These are phyloP conservation scores for Mycena epipterygia DNA, from an alignment of 768 basidiomycete species.

Conservation along the genomic window DNA sequence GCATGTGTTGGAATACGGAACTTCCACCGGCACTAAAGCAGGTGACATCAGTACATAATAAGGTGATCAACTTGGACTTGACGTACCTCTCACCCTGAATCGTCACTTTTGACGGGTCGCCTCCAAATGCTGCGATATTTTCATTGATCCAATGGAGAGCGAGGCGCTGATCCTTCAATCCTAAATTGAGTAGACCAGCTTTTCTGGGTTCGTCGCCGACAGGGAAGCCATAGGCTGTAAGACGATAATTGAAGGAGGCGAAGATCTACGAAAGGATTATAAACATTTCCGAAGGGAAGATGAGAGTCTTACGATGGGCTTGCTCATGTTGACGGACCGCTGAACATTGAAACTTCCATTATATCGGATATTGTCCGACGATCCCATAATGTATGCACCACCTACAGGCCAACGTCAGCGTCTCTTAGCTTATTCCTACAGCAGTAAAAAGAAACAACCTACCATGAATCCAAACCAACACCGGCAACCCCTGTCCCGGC, in stretches of 20 bases:
- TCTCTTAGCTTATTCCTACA: slow-evolving; percentile 27
- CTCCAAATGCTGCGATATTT: slow-evolving; percentile 27
- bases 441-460: slow-evolving; percentile 21
- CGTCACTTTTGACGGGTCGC: slow-evolving; percentile 27
- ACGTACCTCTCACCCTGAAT: slow-evolving; percentile 28
- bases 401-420: slow-evolving; percentile 23
- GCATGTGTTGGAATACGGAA: slow-evolving; percentile 30
- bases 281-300: slow-evolving; percentile 24
- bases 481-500: slow-evolving; percentile 28
- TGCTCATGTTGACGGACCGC: slow-evolving; percentile 28
- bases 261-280: slow-evolving; percentile 25
- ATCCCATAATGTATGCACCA: slow-evolving; percentile 26
- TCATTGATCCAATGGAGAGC: slow-evolving; percentile 28
- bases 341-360: slow-evolving; percentile 31
- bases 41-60: slow-evolving; percentile 24
- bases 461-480: slow-evolving; percentile 29
- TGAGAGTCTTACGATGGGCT: slow-evolving; percentile 23
- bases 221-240: slow-evolving; percentile 31
- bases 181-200: slow-evolving; percentile 30
- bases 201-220: slow-evolving; percentile 26
- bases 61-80: slow-evolving; percentile 26
- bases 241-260: slow-evolving; percentile 28
- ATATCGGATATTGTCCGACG: slow-evolving; percentile 30
- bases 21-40: slow-evolving; percentile 25
- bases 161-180: slow-evolving; percentile 29